A percentile compares a stretch with the other conserved stretches of the same genome.
Conservation (phyloP, 2,329 filamentous ascomycete species). For the Aspergillus bombycis region DNA sequence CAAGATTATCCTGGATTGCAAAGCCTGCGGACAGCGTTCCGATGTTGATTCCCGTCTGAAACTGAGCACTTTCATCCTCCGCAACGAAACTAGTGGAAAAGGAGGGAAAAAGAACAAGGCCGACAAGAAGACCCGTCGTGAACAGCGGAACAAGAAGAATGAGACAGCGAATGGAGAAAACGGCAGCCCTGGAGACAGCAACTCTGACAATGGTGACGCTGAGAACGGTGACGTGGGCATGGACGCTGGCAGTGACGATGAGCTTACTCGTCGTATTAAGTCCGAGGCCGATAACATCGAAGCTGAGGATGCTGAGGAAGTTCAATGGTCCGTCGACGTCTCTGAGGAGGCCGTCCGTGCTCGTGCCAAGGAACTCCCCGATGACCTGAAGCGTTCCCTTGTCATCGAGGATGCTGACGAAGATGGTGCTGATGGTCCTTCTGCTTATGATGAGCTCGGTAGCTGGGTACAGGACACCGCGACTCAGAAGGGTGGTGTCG, state of each 20-base stretch:
- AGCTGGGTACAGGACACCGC: constrained; percentile 84
- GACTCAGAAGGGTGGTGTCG: constrained; percentile 69
- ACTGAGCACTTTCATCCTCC: constrained; percentile 95
- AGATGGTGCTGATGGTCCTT: constrained; percentile 77
- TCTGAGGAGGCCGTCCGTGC: constrained; percentile 94
- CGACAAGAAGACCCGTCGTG: constrained; percentile 79
- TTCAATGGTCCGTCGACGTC: constrained; percentile 96
- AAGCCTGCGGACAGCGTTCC: constrained; percentile 92
- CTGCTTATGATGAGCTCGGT: constrained; percentile 85
- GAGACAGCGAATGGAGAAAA: constrained; percentile 60
- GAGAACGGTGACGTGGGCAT: constrained; percentile 68
- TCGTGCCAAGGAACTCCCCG: constrained; percentile 89
- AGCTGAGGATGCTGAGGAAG: constrained; percentile 72
- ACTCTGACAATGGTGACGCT: constrained; percentile 62
- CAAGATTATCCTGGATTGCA: constrained; percentile 92
- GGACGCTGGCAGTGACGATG: constrained; percentile 84
- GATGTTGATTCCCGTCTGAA: constrained; percentile 93
- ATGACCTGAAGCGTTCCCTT: constrained; percentile 90
- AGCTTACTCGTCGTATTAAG: constrained; percentile 77
- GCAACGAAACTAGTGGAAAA: constrained; percentile 82
- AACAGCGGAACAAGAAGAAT: constrained; percentile 74
- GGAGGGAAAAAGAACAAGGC: constrained; percentile 96
- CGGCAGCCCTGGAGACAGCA: constrained; percentile 68
- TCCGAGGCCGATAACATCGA: constrained; percentile 73
- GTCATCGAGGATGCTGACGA: constrained; percentile 79